Evolutionary conservation across 2,329 filamentous ascomycete species (phyloP).

Genomic region (Leptographium lundbergii): DNA sequence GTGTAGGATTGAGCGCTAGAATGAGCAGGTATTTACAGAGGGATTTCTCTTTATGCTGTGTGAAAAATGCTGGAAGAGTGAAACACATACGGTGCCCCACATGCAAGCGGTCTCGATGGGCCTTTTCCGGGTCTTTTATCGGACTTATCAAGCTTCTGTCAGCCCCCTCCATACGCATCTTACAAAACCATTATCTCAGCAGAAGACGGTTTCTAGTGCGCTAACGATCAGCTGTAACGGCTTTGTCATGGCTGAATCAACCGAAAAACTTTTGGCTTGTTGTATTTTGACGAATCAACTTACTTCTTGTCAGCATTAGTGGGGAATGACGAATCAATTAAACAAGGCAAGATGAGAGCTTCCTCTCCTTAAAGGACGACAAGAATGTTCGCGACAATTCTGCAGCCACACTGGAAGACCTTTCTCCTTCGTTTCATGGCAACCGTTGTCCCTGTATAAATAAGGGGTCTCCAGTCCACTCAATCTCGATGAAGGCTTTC

Average conservation of each 20-base stretch:
- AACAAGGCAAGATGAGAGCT: neutral
- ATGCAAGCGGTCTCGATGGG: neutral
- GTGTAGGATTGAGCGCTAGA: neutral
- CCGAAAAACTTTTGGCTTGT: neutral
- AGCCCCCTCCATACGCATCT: neutral
- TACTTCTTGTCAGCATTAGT: conserved; percentile 2
- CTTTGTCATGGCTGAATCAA: conserved; percentile 13
- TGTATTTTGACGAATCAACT: neutral
- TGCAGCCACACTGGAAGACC: neutral
- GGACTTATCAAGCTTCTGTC: neutral
- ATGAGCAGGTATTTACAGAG: neutral
- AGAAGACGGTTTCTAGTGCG: neutral
- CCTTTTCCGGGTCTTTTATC: too few species aligned
- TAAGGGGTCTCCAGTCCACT: neutral
- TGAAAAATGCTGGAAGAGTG: neutral
- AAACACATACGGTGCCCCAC: too few species aligned
- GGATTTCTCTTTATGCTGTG: neutral
- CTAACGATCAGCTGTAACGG: neutral
- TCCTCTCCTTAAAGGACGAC: neutral
- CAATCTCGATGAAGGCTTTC: conserved; percentile 22
- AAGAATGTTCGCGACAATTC: conserved; percentile 2
- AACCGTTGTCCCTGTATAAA: neutral
- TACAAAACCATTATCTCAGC: conserved; percentile 7
- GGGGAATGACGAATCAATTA: conserved; percentile 5
- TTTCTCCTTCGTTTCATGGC: neutral